phyloP scores from a whole-genome alignment of 805 yeast genomes.

The Lipomyces orientalis region DNA sequence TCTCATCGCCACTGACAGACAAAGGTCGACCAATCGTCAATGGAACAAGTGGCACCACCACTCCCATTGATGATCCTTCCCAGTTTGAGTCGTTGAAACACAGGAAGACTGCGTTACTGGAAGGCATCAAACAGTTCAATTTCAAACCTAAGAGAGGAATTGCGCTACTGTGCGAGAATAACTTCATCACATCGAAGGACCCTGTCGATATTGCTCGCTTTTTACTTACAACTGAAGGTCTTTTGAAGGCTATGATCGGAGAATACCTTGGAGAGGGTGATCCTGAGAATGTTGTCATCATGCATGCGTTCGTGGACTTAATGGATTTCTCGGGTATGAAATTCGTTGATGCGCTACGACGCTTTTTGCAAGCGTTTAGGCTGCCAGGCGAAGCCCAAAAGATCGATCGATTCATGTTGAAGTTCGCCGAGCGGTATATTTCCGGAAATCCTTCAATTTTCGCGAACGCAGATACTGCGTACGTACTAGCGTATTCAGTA shows the following conservation, averaged over 20 bases:
- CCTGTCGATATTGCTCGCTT: slow-evolving; percentile 78
- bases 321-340: slow-evolving; percentile 73
- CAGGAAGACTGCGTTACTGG: slow-evolving; percentile 78
- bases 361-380: slow-evolving; percentile 83
- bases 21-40: slow-evolving; percentile 8
- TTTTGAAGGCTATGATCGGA: slow-evolving; percentile 85
- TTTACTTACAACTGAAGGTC: slow-evolving; percentile 67
- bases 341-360: slow-evolving; percentile 86
- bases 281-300: slow-evolving; percentile 72
- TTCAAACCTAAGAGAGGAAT: slow-evolving; percentile 85
- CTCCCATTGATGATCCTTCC: slow-evolving; percentile 65
- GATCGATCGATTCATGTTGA: slow-evolving; percentile 94
- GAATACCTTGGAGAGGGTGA: slow-evolving; percentile 92
- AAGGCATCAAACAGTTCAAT: slow-evolving; percentile 79
- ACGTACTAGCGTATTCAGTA: slow-evolving; percentile 86
- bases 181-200: slow-evolving; percentile 64
- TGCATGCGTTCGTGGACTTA: slow-evolving; percentile 91
- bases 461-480: slow-evolving; percentile 77
- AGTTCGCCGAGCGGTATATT: slow-evolving; percentile 90
- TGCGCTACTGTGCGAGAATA: slow-evolving; percentile 61
- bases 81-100: slow-evolving; percentile 86
- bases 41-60: slow-evolving; percentile 18
- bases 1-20: slow-evolving; percentile 15
- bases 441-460: slow-evolving; percentile 88
- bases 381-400: slow-evolving; percentile 98